Evolutionary conservation across 1,284 basidiomycete genomes (phyloP).

Genomic region (Xanthoconium separans): DNA sequence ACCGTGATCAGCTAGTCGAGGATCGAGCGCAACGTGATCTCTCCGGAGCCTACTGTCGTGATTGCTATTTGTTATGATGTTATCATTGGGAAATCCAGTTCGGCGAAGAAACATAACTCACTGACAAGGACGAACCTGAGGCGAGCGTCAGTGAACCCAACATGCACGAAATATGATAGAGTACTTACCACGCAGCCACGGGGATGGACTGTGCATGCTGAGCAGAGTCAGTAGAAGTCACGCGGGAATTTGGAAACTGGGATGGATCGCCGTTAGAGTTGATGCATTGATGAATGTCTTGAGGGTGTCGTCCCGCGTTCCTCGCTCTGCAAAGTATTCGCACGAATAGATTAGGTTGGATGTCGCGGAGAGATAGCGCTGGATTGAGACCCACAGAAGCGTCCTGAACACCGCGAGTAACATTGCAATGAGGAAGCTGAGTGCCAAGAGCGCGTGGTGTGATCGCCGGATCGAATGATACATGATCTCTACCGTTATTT

Average conservation of each 20-base stretch:
- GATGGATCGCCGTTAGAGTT: conserved; percentile 81
- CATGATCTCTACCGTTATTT: conserved; percentile 90
- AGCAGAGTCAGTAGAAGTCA: conserved; percentile 1
- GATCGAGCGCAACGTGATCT: conserved; percentile 81
- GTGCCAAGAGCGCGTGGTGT: conserved; percentile 81
- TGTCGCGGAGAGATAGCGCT: background rate
- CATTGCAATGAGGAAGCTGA: conserved; percentile 88
- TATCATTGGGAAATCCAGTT: conserved; percentile 28
- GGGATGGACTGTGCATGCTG: conserved; percentile 66
- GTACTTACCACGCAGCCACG: conserved; percentile 63
- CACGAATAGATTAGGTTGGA: background rate
- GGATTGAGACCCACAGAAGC: conserved; percentile 54
- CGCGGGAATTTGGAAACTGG: conserved; percentile 44
- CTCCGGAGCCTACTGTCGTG: conserved; percentile 85
- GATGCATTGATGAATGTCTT: conserved; percentile 81
- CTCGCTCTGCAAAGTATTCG: conserved; percentile 86
- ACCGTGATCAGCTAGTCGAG: conserved; percentile 81
- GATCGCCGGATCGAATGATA: conserved; percentile 83
- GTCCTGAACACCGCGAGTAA: conserved; percentile 85
- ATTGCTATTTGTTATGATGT: conserved; percentile 50
- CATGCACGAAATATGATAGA: background rate
- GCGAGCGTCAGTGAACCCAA: background rate
- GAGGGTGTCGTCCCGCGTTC: conserved; percentile 79
- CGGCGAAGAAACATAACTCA: conserved; percentile 44
- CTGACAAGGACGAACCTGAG: conserved; percentile 44